Evolutionary conservation across 371 early-diverging fungal genomes (phyloP), one percentile per base, ranked within the genome.

Genomic region (Mortierella sp.): DNA sequence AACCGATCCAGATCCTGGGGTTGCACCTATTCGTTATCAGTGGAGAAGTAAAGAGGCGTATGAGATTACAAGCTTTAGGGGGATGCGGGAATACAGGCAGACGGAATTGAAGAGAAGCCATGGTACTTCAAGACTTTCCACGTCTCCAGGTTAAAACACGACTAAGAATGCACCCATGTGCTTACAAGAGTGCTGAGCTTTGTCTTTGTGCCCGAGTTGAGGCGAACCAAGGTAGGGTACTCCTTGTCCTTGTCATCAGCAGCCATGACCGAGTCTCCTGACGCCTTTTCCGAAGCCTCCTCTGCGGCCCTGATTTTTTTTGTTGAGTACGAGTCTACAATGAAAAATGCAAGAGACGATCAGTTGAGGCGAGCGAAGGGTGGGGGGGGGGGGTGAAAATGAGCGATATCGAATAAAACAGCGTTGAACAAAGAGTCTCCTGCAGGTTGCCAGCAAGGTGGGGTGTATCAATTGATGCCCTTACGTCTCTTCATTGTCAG

Each of bases 1-100:
- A 91, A 91, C 54, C 85, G 72, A 16, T 88, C 90, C 69, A 88
- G 76, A 73, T 91, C 89, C 46, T 78, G 77, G 5, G 91, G 86
- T 37, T 88, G 88, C 14, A 90, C 84, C 84, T 84, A 74, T 48
- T 13, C 0, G 10, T 50, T 50, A 14, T 50, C 16, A 64, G 13
- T 1, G 61, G 10, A 40, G 31, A 57, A 31, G 2, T 1, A 72
- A 44, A n/a, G 40, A 24, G 8, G 24, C 24, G 24, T 10, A 6
- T 40, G 43, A 40, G 43, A 40, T 4, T 40, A 40, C 43, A 40
- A 4, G 43, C 2, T 40, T 40, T 6, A 40, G 43, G 43, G 6
- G 6, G 6, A 40, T 40, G 40, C 21, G 24, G 37, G 67, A 67
- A 11, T 37, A 10, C 67, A 19, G 40, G 0, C 21, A 73, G 19